phyloP scores from a whole-genome alignment of 176 grass and related monocot genomes.

The Saccharum officinarum region DNA sequence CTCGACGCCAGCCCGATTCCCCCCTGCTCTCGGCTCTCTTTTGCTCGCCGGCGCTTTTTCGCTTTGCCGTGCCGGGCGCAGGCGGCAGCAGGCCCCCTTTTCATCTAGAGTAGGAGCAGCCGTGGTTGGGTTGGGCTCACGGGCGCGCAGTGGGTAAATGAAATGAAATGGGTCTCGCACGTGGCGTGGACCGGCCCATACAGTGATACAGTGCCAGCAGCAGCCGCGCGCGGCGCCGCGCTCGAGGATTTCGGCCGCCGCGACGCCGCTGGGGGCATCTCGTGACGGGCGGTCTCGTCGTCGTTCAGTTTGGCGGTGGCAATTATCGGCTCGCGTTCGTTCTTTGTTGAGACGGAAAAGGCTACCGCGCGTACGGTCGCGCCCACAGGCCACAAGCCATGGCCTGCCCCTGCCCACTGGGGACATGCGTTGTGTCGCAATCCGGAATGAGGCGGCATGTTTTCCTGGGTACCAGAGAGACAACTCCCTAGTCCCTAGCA shows the following conservation, averaged over 20 bases:
- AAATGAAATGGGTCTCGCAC: conserved; percentile 21
- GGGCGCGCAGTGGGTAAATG: conserved; percentile 30
- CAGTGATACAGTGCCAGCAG: neutral
- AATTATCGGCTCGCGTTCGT: no score
- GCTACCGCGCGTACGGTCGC: no score
- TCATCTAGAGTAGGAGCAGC: neutral
- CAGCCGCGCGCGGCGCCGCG: neutral
- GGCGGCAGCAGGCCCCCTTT: no score
- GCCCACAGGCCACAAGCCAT: no score
- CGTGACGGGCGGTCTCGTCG: neutral
- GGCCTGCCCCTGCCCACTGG: no score
- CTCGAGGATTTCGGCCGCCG: conserved; percentile 4
- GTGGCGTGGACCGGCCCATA: conserved; percentile 30
- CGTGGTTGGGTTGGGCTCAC: conserved; percentile 15
- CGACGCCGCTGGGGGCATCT: neutral
- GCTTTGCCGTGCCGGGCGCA: conserved; percentile 22
- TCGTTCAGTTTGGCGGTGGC: neutral
- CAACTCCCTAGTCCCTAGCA: no score
- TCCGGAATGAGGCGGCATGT: no score
- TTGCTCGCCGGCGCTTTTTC: conserved; percentile 7
- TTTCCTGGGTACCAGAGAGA: no score
- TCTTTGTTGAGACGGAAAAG: no score
- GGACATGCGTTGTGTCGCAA: no score
- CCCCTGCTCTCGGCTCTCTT: neutral
- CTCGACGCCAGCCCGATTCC: conserved; percentile 29